phyloP scores from a whole-genome alignment of 2,329 filamentous ascomycete genomes.

The Monosporascus sp. region DNA sequence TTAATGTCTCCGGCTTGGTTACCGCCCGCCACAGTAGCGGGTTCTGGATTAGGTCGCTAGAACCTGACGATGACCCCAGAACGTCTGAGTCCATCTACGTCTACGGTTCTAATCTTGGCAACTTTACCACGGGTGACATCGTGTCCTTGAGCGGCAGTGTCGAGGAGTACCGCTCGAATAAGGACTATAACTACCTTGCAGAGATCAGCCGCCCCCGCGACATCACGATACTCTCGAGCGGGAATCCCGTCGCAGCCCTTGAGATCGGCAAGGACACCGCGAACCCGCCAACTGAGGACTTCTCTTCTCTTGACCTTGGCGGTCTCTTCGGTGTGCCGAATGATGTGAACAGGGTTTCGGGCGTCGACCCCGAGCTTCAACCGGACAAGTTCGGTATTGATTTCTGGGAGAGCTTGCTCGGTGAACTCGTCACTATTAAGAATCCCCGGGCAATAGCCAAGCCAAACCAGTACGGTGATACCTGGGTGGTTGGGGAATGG shows the following conservation, averaged over 20 bases:
- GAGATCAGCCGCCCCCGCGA: constrained; percentile 54
- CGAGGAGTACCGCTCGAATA: constrained; percentile 48
- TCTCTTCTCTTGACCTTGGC: constrained; percentile 57
- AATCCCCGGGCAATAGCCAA: constrained; percentile 51
- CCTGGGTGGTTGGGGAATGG: constrained; percentile 65
- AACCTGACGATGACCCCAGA: constrained; percentile 46
- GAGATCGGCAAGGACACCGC: constrained; percentile 51
- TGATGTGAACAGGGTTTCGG: constrained; percentile 52
- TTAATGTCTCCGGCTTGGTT: constrained; percentile 59
- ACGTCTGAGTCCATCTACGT: constrained; percentile 65
- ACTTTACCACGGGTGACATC: constrained; percentile 51
- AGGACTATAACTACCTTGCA: constrained; percentile 57
- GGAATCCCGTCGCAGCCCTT: constrained; percentile 50
- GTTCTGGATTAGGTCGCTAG: constrained; percentile 59
- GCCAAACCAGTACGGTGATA: constrained; percentile 61
- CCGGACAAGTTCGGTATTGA: constrained; percentile 61
- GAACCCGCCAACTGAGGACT: constrained; percentile 56
- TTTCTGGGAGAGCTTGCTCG: constrained; percentile 67
- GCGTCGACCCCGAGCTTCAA: constrained; percentile 54
- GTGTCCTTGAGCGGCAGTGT: constrained; percentile 57
- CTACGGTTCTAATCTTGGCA: constrained; percentile 49
- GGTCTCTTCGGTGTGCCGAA: constrained; percentile 63
- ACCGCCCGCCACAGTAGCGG: constrained; percentile 58
- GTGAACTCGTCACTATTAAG: constrained; percentile 61
- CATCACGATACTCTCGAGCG: constrained; percentile 46